Evolutionary conservation across 768 basidiomycete species (phyloP).

Genomic region (Russula lepida): DNA sequence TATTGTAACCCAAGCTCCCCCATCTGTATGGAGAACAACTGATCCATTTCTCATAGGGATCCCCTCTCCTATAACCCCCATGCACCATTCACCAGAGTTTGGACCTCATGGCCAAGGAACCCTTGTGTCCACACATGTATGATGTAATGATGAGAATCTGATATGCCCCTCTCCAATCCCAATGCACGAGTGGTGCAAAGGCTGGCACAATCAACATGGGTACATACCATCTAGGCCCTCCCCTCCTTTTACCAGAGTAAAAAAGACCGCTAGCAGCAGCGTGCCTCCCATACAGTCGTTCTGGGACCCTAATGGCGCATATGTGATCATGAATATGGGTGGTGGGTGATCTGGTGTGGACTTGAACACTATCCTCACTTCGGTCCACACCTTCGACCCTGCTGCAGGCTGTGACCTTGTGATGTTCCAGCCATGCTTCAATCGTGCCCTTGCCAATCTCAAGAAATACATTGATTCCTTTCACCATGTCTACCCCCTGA

Average conservation of each 20-base stretch:
- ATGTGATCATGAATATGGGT: no score
- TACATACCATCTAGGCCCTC: conserved; percentile 27
- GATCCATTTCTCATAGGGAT: conserved; percentile 1
- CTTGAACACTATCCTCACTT: conserved; percentile 39
- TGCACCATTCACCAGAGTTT: conserved; percentile 22
- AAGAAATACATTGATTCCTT: no score
- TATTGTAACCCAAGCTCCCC: not conserved
- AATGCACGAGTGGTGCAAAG: conserved; percentile 51
- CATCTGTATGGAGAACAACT: not conserved
- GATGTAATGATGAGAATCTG: conserved; percentile 61
- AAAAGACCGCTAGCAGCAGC: conserved; percentile 13
- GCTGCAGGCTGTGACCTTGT: no score
- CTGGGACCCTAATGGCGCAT: no score
- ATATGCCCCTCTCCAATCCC: conserved; percentile 69
- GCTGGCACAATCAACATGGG: conserved; percentile 78
- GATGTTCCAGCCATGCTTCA: no score
- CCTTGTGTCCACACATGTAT: conserved; percentile 39
- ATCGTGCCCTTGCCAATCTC: no score
- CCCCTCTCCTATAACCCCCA: not conserved
- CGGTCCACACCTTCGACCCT: no score
- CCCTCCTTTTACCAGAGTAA: not conserved
- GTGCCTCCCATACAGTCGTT: no score
- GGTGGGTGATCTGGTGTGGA: conserved; percentile 63
- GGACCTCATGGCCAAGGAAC: conserved; percentile 25
- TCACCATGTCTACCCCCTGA: no score